These are phyloP conservation scores for Prunus yedoensis DNA, from an alignment of 331 rosid species.

Conservation along the genomic window DNA sequence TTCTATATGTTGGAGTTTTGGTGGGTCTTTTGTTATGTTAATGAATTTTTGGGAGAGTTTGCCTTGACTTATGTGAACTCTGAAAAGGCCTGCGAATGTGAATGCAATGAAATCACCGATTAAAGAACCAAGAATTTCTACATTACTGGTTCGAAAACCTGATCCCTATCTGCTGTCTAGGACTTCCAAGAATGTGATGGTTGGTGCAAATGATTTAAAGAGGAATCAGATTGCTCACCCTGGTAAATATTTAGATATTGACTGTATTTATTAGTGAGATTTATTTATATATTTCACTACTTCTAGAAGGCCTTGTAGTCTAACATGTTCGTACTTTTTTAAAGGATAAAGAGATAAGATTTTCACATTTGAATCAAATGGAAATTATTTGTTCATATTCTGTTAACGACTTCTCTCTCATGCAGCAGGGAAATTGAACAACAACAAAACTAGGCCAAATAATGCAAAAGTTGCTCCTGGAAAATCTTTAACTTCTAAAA, in stretches of 20 bases:
- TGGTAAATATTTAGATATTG: slow-evolving; percentile 28
- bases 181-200: slow-evolving; percentile 38
- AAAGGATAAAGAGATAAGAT: neutral
- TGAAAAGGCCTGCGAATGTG: slow-evolving; percentile 49
- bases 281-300: neutral
- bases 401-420: slow-evolving; percentile 24
- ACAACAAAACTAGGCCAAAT: slow-evolving; percentile 28
- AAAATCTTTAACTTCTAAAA: slow-evolving; percentile 45
- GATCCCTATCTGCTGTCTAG: slow-evolving; percentile 30
- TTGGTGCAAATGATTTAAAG: slow-evolving; percentile 40
- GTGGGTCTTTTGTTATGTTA: slow-evolving; percentile 18
- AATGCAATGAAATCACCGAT: slow-evolving; percentile 35
- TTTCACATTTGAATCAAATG: neutral
- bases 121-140: slow-evolving; percentile 49
- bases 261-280: neutral
- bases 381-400: neutral
- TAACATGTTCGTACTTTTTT: neutral
- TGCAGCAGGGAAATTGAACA: slow-evolving; percentile 36
- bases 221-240: slow-evolving; percentile 49
- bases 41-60: slow-evolving; percentile 24
- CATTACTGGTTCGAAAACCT: slow-evolving; percentile 48
- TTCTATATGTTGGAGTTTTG: neutral
- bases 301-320: neutral
- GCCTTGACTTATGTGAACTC: slow-evolving; percentile 62
- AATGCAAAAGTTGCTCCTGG: slow-evolving; percentile 33